Evolutionary conservation across 768 basidiomycete species (phyloP).

Genomic region (Lentinula aciculospora): DNA sequence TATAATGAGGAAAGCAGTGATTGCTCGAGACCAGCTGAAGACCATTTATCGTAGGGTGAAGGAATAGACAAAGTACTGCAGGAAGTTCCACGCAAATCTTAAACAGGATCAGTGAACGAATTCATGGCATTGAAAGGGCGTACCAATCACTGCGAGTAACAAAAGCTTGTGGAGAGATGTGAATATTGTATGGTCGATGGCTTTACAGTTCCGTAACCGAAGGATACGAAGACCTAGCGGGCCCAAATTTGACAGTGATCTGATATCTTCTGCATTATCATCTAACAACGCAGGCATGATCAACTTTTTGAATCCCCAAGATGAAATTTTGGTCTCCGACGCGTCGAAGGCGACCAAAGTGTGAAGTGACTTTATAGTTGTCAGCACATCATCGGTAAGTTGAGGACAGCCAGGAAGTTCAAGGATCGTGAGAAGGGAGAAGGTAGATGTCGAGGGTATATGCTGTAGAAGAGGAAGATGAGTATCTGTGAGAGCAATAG

Average conservation of each 20-base stretch:
- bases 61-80: slow-evolving; percentile 10
- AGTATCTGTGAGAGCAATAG: slow-evolving; percentile 47
- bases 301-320: slow-evolving; percentile 48
- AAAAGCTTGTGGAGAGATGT: slow-evolving; percentile 40
- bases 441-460: slow-evolving; percentile 48
- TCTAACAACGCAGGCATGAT: slow-evolving; percentile 38
- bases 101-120: background rate
- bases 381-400: slow-evolving; percentile 55
- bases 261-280: slow-evolving; percentile 21
- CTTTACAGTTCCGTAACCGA: slow-evolving; percentile 45
- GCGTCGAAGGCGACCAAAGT: slow-evolving; percentile 61
- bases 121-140: slow-evolving; percentile 16
- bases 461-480: slow-evolving; percentile 52
- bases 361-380: slow-evolving; percentile 44
- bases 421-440: slow-evolving; percentile 61
- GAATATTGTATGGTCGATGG: slow-evolving; percentile 40
- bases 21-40: background rate
- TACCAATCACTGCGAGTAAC: slow-evolving; percentile 58
- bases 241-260: slow-evolving; percentile 22
- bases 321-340: slow-evolving; percentile 44
- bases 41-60: background rate
- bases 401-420: slow-evolving; percentile 48
- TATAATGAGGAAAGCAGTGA: background rate
- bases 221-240: slow-evolving; percentile 59
- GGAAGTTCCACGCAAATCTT: slow-evolving; percentile 24